phyloP scores from a whole-genome alignment of 2,329 filamentous ascomycete genomes.

The Westerdykella ornata region DNA sequence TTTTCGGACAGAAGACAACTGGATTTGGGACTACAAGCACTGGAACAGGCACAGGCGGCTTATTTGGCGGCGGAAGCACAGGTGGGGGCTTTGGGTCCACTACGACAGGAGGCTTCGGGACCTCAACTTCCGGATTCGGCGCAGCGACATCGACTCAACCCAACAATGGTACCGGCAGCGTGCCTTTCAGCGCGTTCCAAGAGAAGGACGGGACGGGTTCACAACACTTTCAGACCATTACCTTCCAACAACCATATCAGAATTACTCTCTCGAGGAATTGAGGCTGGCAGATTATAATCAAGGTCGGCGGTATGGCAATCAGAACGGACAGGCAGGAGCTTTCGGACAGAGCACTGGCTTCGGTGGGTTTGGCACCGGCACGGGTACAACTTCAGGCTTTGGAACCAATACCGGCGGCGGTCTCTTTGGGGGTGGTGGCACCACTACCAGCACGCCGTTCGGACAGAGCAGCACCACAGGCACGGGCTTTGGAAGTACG shows the following conservation, averaged over 20 bases:
- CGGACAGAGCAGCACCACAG: conserved; percentile 21
- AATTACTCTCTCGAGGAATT: conserved; percentile 78
- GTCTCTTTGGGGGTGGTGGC: conserved; percentile 41
- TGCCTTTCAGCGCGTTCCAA: conserved; percentile 59
- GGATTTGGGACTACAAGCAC: conserved; percentile 19
- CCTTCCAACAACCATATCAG: conserved; percentile 72
- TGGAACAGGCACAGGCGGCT: conserved; percentile 15
- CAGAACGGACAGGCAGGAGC: conserved; percentile 71
- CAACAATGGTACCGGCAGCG: conserved; percentile 57
- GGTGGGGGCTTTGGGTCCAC: conserved; percentile 10
- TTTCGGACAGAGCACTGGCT: conserved; percentile 63
- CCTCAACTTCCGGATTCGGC: neutral
- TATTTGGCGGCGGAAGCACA: conserved; percentile 16
- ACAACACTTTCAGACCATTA: conserved; percentile 69
- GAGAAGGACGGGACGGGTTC: conserved; percentile 64
- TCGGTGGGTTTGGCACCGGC: conserved; percentile 43
- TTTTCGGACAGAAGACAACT: conserved; percentile 21
- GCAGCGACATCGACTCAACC: conserved; percentile 7
- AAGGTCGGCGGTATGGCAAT: conserved; percentile 79
- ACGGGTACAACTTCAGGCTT: conserved; percentile 39
- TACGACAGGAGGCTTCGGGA: conserved; percentile 6
- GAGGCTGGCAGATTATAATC: conserved; percentile 73
- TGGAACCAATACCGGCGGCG: conserved; percentile 41
- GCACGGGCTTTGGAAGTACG: conserved; percentile 23
- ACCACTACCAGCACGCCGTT: conserved; percentile 28